A percentile compares a stretch with the other conserved stretches of the same genome.
These are phyloP conservation scores for Dryas drummondii DNA, from an alignment of 306 rosid species.

Conservation along the genomic window DNA sequence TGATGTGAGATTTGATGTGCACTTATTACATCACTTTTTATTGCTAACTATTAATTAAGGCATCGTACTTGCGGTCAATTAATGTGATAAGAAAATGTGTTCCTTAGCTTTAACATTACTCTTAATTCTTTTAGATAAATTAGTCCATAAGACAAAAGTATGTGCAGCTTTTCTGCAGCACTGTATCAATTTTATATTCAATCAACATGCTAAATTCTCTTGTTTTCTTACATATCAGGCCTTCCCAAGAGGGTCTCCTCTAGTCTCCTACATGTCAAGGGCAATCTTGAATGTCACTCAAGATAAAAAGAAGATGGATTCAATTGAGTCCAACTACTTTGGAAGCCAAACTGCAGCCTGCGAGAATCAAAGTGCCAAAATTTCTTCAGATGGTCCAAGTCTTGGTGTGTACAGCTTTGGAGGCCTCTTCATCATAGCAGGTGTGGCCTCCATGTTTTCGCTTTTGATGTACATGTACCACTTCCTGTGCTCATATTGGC, in stretches of 20 bases:
- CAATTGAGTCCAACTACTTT: constrained; percentile 27
- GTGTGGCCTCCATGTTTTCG: constrained; percentile 19
- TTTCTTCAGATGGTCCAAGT: constrained; percentile 20
- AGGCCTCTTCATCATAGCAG: constrained; percentile 46
- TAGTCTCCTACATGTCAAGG: constrained; percentile 34
- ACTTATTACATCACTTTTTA: too few species aligned
- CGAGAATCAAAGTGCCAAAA: constrained; percentile 14
- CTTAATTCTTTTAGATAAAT: neutral
- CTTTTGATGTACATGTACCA: constrained; percentile 7
- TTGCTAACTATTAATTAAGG: too few species aligned
- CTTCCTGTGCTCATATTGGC: constrained; percentile 9
- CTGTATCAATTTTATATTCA: too few species aligned
- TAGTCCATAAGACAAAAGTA: neutral
- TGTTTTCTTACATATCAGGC: constrained; percentile 26
- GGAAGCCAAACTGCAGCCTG: neutral
- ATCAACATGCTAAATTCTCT: neutral
- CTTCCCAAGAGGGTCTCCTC: constrained; percentile 34
- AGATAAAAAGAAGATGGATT: constrained; percentile 20
- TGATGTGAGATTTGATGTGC: too few species aligned
- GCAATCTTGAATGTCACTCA: constrained; percentile 46
- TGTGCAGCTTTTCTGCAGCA: neutral
- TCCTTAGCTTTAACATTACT: too few species aligned
- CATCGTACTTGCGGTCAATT: too few species aligned
- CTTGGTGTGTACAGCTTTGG: constrained; percentile 37
- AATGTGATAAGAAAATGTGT: too few species aligned